Base-by-base conservation (phyloP, 2,329 filamentous ascomycete genomes). In the Scedosporium apiospermum region DNA sequence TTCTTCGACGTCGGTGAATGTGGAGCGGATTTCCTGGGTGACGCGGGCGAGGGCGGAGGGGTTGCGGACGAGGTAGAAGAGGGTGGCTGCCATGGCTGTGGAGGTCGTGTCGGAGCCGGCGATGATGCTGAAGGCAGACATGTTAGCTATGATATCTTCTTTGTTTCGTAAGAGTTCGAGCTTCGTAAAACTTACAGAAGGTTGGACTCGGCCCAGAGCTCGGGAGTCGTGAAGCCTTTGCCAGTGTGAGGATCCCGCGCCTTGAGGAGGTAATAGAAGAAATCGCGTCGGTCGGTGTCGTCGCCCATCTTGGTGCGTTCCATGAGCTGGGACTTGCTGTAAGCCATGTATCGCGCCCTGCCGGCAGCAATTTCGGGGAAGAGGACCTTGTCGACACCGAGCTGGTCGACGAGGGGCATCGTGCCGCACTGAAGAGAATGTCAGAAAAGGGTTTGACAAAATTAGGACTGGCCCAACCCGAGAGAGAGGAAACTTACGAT, bases 251-350 rank as follows among this genome's bases (percentile, higher is more conserved):
- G 87, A 66, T 91, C 88, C 46, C 83, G 82, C 6, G 88, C 88
- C 69, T 86, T 87, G 64, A 91, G 81, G 10, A 91, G 80, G 71
- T 90, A 86, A 73, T 89, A 87, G 76, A 91, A 90, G 76, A 91
- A 90, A 70, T 91, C 88, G 63, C 87, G 85, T 41, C 88, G 86
- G 68, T 85, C 86, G 58, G 82, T 86, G 66, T 83, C 84, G 66
- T 85, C 84, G 30, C 86, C 86, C 27, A 88, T 76, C 65, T 85
- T 84, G 58, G 86, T 88, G 26, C 88, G 82, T 68, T 89, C 84
- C 14, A 81, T 81, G 49, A 89, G 80, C 73, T 90, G 88, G 2
- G 79, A 77, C 59, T 87, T 85, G 72, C 85, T 88, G 74, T 90
- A 90, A 60, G 81, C 80, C 81, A 90, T 88, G 71, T 90, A 91